Conservation (phyloP, 176 grass and related monocot species). For the Eragrostis nindensis region DNA sequence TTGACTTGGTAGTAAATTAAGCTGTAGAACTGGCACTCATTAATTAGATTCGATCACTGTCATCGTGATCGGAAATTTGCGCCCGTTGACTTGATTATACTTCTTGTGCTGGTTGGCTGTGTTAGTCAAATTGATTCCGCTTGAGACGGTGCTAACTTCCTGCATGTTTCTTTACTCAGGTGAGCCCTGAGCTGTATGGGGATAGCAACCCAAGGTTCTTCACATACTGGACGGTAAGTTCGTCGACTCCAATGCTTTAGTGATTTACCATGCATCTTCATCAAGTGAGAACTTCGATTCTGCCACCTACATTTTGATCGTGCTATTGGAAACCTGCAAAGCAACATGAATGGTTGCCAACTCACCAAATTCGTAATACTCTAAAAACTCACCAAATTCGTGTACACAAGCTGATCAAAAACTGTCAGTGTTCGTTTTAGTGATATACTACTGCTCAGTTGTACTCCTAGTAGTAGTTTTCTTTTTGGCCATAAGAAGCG, state of each 20-base stretch:
- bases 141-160: constrained; percentile 25
- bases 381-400: too few relatives aligned
- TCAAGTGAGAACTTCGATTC: neutral
- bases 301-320: neutral
- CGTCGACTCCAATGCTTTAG: neutral
- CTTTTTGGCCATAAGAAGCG: too few relatives aligned
- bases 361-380: too few relatives aligned
- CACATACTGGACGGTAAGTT: constrained; percentile 97
- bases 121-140: constrained; percentile 28
- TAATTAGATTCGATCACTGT: constrained; percentile 49
- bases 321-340: neutral
- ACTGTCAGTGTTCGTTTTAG: too few relatives aligned
- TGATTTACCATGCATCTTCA: neutral
- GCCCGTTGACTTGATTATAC: constrained; percentile 46
- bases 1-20: constrained; percentile 34
- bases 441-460: too few relatives aligned
- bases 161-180: constrained; percentile 47
- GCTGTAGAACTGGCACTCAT: constrained; percentile 22
- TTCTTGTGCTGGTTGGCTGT: constrained; percentile 14
- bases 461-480: too few relatives aligned
- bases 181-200: constrained; percentile 93
- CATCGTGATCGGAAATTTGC: constrained; percentile 41
- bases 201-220: constrained; percentile 89
- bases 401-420: too few relatives aligned
- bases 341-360: too few relatives aligned